Base-by-base conservation (phyloP, 139 green algal genomes). In the Picochlorum sp. region DNA sequence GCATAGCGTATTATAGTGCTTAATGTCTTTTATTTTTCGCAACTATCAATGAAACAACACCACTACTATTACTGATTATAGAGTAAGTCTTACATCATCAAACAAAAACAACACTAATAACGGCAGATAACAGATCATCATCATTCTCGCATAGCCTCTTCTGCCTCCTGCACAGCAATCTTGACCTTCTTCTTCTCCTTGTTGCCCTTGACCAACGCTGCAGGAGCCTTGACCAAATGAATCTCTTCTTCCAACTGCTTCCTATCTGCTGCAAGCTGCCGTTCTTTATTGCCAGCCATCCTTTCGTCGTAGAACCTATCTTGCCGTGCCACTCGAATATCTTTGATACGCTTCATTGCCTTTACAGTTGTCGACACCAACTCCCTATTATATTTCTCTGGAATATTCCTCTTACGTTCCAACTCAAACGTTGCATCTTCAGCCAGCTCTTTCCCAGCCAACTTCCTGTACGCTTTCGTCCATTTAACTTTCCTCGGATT, bases 401-500 rank as follows among this genome's bases (percentile, higher is more conserved):
- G 93, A 26, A 89, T 57, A 76, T 99, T 98, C 43, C 93, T 74
- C 41, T 70, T 72, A 36, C 91, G 70, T 80, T 99, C 93, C 80
- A 99, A 77, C 64, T 99, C 88, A 72, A 98, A 98, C 0, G 87
- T 96, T 9, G 87, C 76, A 66, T 97, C 93, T 75, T 93, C 80
- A 12, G 84, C 81, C 3, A 97, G 74, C 63, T 97, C 89, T 70
- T 98, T 97, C 61, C 90, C 90, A 28, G 86, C 82, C 9, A 94
- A 66, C 67, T 92, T 93, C 22, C 93, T 74, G 74, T 95, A 96
- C 0, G 90, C 91, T 71, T 97, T 98, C 8, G 91, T 98, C 91
- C 91, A 98, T 33, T 82, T 80, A 16, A 97, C 85, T 72, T 98
- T 99, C 16, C 93, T 73, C 2, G 93, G 93, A 60, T 98, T 98